Evolutionary conservation across 2,329 filamentous ascomycete species (phyloP).

Genomic region (Achaetomium macrosporum): DNA sequence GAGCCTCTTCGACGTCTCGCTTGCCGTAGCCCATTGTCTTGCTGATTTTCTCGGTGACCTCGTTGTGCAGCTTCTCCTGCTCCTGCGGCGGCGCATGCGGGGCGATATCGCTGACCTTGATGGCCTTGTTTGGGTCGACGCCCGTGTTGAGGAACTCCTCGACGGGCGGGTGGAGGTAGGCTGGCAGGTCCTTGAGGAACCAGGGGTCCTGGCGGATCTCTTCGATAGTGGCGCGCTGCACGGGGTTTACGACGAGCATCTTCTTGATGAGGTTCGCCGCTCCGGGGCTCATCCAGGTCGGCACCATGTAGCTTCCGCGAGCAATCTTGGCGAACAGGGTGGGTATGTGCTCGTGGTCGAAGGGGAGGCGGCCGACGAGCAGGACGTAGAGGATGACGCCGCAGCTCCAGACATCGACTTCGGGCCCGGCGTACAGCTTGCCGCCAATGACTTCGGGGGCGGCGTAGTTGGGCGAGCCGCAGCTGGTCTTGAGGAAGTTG

Average conservation of each 20-base stretch:
- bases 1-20: slow-evolving; percentile 88
- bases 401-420: slow-evolving; percentile 98
- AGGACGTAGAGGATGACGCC: slow-evolving; percentile 86
- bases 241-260: slow-evolving; percentile 93
- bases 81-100: slow-evolving; percentile 71
- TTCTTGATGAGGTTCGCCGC: slow-evolving; percentile 78
- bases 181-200: slow-evolving; percentile 82
- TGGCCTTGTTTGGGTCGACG: slow-evolving; percentile 88
- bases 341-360: slow-evolving; percentile 98
- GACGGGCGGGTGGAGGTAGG: slow-evolving; percentile 78
- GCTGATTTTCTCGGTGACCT: slow-evolving; percentile 91
- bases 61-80: slow-evolving; percentile 84
- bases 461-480: slow-evolving; percentile 96
- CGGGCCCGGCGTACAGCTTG: slow-evolving; percentile 93
- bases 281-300: slow-evolving; percentile 81
- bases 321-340: slow-evolving; percentile 97
- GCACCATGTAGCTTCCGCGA: slow-evolving; percentile 86
- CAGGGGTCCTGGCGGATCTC: slow-evolving; percentile 91
- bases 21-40: slow-evolving; percentile 98
- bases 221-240: slow-evolving; percentile 87
- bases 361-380: slow-evolving; percentile 77
- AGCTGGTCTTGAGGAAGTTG: slow-evolving; percentile 98
- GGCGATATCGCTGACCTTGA: slow-evolving; percentile 74
- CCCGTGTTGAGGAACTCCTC: slow-evolving; percentile 93
- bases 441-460: slow-evolving; percentile 97